phyloP scores from a whole-genome alignment of 1,284 basidiomycete genomes.

The Neonothopanus nambi region DNA sequence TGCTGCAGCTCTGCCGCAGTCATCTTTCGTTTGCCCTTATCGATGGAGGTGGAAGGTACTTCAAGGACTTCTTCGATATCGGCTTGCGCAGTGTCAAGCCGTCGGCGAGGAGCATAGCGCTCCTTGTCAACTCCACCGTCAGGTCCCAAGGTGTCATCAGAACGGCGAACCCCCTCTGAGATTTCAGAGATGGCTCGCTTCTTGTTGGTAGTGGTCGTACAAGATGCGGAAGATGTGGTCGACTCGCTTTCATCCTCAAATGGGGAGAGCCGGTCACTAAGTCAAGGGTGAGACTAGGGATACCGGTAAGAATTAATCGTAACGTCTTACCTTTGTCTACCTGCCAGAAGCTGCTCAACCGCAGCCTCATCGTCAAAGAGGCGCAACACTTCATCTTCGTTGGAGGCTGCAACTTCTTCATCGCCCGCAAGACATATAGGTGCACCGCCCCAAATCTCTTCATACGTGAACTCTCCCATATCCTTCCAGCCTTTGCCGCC shows the following conservation, averaged over 20 bases:
- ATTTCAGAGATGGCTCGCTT: too few species aligned
- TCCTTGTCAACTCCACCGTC: background rate
- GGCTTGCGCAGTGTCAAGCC: background rate
- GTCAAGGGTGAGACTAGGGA: too few species aligned
- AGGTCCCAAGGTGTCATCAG: too few species aligned
- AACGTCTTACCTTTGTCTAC: too few species aligned
- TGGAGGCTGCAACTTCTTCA: constrained; percentile 3
- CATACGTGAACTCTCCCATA: constrained; percentile 12
- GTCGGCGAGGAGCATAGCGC: constrained; percentile 1
- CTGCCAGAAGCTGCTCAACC: too few species aligned
- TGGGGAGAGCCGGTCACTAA: too few species aligned
- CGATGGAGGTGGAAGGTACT: background rate
- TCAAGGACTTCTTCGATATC: background rate
- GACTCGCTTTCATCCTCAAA: too few species aligned
- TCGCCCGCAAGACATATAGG: background rate
- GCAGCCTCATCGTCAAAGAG: too few species aligned
- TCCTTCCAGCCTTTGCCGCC: constrained; percentile 12
- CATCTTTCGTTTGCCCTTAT: constrained; percentile 15
- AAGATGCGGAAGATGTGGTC: too few species aligned
- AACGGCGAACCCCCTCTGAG: too few species aligned
- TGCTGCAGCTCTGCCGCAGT: constrained; percentile 1
- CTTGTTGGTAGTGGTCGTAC: too few species aligned
- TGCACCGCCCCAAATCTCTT: constrained; percentile 10
- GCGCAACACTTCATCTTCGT: constrained; percentile 8
- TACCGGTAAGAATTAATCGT: too few species aligned